These are phyloP conservation scores for Moesziomyces antarcticus DNA, from an alignment of 1,284 basidiomycete genomes.

Conservation along the genomic window DNA sequence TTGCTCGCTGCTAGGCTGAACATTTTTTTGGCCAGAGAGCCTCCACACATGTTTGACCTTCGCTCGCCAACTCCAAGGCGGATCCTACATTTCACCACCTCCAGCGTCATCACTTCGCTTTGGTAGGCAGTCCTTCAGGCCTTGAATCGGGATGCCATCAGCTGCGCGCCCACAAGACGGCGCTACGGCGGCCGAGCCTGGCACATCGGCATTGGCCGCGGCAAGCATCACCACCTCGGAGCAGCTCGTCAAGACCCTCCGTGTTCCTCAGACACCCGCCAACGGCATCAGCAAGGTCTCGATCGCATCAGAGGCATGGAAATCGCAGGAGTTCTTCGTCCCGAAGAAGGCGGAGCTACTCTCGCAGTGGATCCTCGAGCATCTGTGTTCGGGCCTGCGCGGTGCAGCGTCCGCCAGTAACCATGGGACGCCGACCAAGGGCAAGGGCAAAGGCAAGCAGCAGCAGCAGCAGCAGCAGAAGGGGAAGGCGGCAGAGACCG, in stretches of 20 bases:
- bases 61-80: neutral
- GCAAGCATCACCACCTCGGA: slow-evolving; percentile 57
- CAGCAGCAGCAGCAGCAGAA: slow-evolving; percentile 1
- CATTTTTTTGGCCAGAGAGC: slow-evolving; percentile 4
- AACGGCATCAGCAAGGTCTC: slow-evolving; percentile 32
- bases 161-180: slow-evolving; percentile 2
- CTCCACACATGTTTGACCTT: slow-evolving; percentile 19
- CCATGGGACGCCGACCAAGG: slow-evolving; percentile 23
- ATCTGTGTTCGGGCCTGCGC: slow-evolving; percentile 30
- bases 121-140: neutral
- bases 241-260: slow-evolving; percentile 56
- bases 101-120: neutral
- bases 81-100: neutral
- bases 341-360: slow-evolving; percentile 54
- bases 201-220: slow-evolving; percentile 14
- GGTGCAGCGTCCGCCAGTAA: slow-evolving; percentile 7
- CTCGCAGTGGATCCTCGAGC: slow-evolving; percentile 47
- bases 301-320: slow-evolving; percentile 41
- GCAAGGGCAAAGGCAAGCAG: slow-evolving; percentile 33
- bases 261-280: slow-evolving; percentile 28
- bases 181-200: neutral
- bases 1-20: slow-evolving; percentile 6
- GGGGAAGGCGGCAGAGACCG: neutral
- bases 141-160: neutral
- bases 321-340: slow-evolving; percentile 30